phyloP scores from a whole-genome alignment of 257 asterid species.

The Striga asiatica region DNA sequence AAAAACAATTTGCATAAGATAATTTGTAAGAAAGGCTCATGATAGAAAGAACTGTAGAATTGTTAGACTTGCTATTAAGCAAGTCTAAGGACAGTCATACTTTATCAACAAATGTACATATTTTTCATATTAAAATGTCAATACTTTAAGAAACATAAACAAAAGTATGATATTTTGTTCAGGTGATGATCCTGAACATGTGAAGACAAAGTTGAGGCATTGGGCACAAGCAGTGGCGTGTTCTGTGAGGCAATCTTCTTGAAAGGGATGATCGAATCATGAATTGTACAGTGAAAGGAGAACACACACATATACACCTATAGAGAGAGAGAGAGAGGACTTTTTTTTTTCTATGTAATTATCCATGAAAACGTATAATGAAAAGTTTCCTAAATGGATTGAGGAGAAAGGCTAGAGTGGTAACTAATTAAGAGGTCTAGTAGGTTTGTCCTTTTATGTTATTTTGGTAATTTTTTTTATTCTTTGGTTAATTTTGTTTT shows the following conservation, averaged over 20 bases:
- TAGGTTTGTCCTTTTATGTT: no score
- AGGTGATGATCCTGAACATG: constrained; percentile 65
- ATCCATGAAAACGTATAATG: not conserved
- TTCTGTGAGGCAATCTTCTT: constrained; percentile 45
- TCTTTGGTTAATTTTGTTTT: no score
- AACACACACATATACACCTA: not conserved
- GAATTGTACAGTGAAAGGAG: not conserved
- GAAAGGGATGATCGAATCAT: not conserved
- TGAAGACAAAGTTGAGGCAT: constrained; percentile 60
- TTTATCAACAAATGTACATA: no score
- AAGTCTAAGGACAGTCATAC: no score
- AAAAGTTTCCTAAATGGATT: not conserved
- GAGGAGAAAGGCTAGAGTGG: no score
- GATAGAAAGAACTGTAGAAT: not conserved
- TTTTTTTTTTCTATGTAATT: not conserved
- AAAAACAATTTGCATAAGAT: not conserved
- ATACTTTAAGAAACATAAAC: no score
- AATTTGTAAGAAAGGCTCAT: no score
- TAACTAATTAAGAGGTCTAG: no score
- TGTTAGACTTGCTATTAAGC: no score
- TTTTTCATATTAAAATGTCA: no score
- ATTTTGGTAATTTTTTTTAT: no score
- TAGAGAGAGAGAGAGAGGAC: not conserved
- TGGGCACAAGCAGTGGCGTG: constrained; percentile 78
- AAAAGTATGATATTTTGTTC: no score